Conservation (phyloP, 768 basidiomycete genomes). For the Lentinula raphanica region DNA sequence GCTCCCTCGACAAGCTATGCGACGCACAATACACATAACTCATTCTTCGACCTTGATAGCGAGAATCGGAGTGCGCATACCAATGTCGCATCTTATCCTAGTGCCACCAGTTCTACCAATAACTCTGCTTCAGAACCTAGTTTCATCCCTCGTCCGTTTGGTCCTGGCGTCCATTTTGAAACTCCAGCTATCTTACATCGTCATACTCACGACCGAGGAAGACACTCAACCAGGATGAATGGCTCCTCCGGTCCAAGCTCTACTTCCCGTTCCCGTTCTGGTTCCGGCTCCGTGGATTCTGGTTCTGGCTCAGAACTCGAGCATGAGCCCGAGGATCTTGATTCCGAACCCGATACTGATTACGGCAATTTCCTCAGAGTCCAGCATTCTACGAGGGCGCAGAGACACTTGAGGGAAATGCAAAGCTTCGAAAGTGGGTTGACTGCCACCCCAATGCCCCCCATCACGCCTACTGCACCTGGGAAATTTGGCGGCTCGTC, state of each 20-base stretch:
- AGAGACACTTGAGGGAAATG: conserved; percentile 62
- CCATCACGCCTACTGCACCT: background rate
- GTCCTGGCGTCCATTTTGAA: conserved; percentile 56
- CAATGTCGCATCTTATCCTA: background rate
- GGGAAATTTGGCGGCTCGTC: conserved; percentile 12
- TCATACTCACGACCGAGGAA: background rate
- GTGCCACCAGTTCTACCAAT: background rate
- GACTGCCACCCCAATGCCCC: conserved; percentile 48
- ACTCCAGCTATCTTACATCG: conserved; percentile 32
- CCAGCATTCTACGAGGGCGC: background rate
- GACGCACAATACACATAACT: conserved; percentile 18
- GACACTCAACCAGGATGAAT: background rate
- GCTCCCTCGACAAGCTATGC: background rate
- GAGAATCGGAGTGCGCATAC: background rate
- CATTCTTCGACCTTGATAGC: conserved; percentile 20
- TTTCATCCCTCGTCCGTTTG: conserved; percentile 55
- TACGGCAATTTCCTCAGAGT: background rate
- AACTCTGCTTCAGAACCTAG: conserved; percentile 20
- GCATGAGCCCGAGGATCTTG: conserved; percentile 31
- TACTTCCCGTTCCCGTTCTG: background rate
- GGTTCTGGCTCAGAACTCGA: background rate
- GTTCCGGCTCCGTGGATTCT: background rate
- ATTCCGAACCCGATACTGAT: background rate
- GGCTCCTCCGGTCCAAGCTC: background rate
- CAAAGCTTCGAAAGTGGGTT: conserved; percentile 82